Base-by-base conservation (phyloP, 2,329 filamentous ascomycete genomes). In the Stachybotrys echinatus region DNA sequence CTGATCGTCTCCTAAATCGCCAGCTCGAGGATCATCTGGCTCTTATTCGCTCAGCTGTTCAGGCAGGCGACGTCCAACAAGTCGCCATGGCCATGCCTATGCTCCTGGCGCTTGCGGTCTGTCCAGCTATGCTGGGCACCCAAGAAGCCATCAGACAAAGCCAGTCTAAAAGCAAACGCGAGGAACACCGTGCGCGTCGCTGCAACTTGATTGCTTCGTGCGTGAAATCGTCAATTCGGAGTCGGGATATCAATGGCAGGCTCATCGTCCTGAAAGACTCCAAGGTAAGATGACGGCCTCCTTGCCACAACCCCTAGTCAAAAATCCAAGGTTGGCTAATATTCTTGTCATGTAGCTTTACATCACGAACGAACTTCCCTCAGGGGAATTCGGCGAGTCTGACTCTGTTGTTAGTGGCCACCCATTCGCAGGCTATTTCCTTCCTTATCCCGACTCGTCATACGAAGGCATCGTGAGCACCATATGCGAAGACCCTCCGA, bases 341-440 rank as follows among this genome's bases (percentile, higher is more conserved):
- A 2, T 6, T 45, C 21, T 50, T 18, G 27, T 19, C 21, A 34
- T 14, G 12, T 43, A 63, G 62, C 61, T 65, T 21, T 65, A 61
- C 42, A 58, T 62, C 21, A 55, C 60, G 23, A 61, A 62, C 45
- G 58, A 62, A 31, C 55, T 60, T 38, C 59, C 59, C 2, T 39
- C 60, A 12, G 59, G 61, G 21, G 59, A 61, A 17, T 54, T 57
- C 40, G 57, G 61, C 14, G 37, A 57, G 14, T 54, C 55, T 51
- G 56, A 62, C 34, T 78, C 75, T 54, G 71, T 79, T 19, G 76
- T 76, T 48, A 75, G 71, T 12, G 66, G 76, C 3, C 77, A 82
- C 58, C 72, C 74, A 0, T 82, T 80, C 56, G 71, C 76, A 4
- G 79, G 79, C 22, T 82, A 83, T 57, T 82, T 73, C 54, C 65